Evolutionary conservation across 2,329 filamentous ascomycete species (phyloP), one percentile per base, ranked within the genome.

Genomic region (Thermothelomyces thermophilus): DNA sequence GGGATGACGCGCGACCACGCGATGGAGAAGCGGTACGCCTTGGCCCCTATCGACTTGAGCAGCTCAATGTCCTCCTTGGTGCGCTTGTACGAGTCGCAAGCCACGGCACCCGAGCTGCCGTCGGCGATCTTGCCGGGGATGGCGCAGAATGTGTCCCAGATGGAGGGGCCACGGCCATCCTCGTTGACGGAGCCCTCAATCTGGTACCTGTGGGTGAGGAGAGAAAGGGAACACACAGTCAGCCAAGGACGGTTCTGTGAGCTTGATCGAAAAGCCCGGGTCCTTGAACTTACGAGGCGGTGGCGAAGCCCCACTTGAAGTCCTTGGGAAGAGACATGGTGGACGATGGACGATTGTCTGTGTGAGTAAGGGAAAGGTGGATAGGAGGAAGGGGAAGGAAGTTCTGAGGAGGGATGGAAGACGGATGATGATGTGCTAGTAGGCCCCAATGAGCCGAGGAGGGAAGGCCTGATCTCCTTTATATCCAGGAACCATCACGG

Each of bases 141-240:
- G 55, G 79, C 79, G 70, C 86, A 90, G 72, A 94, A 94, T n/a
- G 79, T 84, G 69, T 95, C 89, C 89, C 89, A 94, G 67, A 94
- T 93, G 54, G 85, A 88, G 48, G 87, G 83, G 19, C 80, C 85
- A 56, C 88, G 86, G 57, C 88, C 89, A 64, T 91, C 88, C 63
- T 84, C 79, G 41, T 84, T 73, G 34, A 77, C 73, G 41, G 82
- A 82, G 51, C 89, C 89, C 73, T 95, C 89, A 60, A 95, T 86
- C 67, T 95, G 88, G 73, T 93, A 94, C 64, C 88, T 93, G 63
- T 5, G 54, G 34, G 8, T 4, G 20, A 17, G 28, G 41, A 14
- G 22, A 24, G 28, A 3, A 26, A 6, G 17, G 5, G 5, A 33
- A 11, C 16, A 10, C 33, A 35, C 36, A 31, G 22, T 16, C 19